Base-by-base conservation (phyloP, 345 rosid genomes). In the Turritis glabra region DNA sequence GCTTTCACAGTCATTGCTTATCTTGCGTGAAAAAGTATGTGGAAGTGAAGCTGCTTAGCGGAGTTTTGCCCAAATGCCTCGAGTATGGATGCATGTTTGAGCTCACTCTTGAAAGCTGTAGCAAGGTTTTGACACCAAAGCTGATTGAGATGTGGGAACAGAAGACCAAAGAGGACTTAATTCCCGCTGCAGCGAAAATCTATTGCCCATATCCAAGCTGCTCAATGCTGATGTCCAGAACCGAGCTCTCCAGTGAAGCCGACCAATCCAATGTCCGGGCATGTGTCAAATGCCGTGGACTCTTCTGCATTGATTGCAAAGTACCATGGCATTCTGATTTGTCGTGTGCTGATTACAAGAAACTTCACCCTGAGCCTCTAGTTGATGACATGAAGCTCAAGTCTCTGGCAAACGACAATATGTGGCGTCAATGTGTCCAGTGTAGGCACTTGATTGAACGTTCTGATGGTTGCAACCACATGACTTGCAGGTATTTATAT, bases 131-230 rank as follows among this genome's bases (percentile, higher is more conserved):
- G 85, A 80, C 81, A 4, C 74, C 85, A 41, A 87, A 84, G 59
- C 48, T 88, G 44, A 44, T 79, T 14, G 85, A 87, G 64, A 73
- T 69, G 25, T 76, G 87, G 90, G 69, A 51, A 53, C 71, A 73
- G 21, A 82, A 84, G 72, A 77, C 63, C 46, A 80, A 67, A 81
- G 97, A 90, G 74, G 95, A 89, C 26, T 83, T 81, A 0, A 80
- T 93, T 68, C 86, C 91, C 11, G 80, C 41, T 26, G 14, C 75
- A 0, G 90, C 90, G 48, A 89, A 76, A 72, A 57, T 90, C 70
- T 93, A 89, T 33, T 93, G 97, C 74, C 96, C 96, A 1, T 83
- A 82, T 80, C 90, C 85, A 1, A 84, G 48, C 64, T 90, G 97
- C 81, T 90, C 90, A 1, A 82, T 78, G 23, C 72, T 93, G 66